These are phyloP conservation scores for Hexamita inflata DNA, from an alignment of 208 protist genomes.

Conservation along the genomic window DNA sequence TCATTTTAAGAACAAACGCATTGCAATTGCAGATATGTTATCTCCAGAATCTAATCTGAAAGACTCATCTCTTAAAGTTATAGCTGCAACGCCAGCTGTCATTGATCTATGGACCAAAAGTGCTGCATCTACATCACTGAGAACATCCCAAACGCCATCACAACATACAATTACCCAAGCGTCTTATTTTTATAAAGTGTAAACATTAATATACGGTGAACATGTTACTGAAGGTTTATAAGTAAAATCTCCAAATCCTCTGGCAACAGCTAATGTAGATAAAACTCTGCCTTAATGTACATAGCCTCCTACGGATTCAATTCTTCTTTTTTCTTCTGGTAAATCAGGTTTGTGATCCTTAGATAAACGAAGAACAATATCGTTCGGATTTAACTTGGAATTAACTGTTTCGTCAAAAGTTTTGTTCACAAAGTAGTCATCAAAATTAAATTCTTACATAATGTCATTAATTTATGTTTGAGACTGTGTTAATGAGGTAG, in stretches of 20 bases:
- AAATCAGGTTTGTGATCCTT: slow-evolving; percentile 25
- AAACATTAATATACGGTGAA: slow-evolving; percentile 19
- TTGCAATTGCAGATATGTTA: slow-evolving; percentile 39
- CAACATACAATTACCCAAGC: slow-evolving; percentile 21
- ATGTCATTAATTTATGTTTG: too few relatives aligned
- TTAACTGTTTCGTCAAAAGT: too few relatives aligned
- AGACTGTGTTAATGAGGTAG: neutral
- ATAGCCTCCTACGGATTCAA: slow-evolving; percentile 25
- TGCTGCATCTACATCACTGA: slow-evolving; percentile 28
- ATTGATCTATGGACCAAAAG: neutral
- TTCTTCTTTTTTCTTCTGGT: slow-evolving; percentile 9
- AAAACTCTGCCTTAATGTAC: slow-evolving; percentile 26
- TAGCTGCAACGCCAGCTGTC: slow-evolving; percentile 5
- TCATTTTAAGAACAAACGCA: too few relatives aligned
- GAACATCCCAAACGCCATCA: slow-evolving; percentile 37
- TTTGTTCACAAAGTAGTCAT: neutral
- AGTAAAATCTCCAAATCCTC: slow-evolving; percentile 25
- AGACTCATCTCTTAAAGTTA: slow-evolving; percentile 27
- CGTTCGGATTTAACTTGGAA: too few relatives aligned
- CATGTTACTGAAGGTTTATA: neutral
- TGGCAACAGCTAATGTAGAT: neutral
- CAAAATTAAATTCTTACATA: too few relatives aligned
- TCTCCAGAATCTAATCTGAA: slow-evolving; percentile 23
- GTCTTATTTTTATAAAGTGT: neutral
- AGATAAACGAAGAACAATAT: neutral